These are phyloP conservation scores for Aspergillus nidulans DNA, from an alignment of 495 filamentous ascomycete species.

Conservation along the genomic window DNA sequence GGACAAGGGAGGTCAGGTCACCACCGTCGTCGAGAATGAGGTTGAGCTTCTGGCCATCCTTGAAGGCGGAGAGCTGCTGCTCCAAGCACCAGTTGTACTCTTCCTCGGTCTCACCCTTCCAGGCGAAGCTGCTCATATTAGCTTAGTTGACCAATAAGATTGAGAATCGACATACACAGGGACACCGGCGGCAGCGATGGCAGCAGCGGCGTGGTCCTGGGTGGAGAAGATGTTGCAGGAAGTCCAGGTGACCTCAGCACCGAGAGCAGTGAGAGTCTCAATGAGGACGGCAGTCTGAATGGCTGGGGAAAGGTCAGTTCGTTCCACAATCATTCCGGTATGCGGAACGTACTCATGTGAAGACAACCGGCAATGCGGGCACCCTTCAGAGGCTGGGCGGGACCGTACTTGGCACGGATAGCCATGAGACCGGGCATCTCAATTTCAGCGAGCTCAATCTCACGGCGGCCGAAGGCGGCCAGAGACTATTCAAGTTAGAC, in stretches of 20 bases:
- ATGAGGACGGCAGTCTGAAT: constrained; percentile 99
- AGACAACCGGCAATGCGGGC: constrained; percentile 93
- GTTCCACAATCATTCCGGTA: neutral
- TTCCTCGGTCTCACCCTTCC: constrained; percentile 99
- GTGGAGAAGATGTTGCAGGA: constrained; percentile 99
- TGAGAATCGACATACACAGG: constrained; percentile 62
- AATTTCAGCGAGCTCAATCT: constrained; percentile 98
- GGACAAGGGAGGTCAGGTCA: constrained; percentile 93
- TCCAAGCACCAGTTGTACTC: constrained; percentile 99
- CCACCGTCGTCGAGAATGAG: constrained; percentile 98
- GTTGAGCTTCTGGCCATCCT: constrained; percentile 93
- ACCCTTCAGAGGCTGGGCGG: constrained; percentile 89
- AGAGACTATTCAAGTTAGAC: constrained; percentile 52
- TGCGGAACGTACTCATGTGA: constrained; percentile 77
- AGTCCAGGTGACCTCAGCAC: constrained; percentile 96
- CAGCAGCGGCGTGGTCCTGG: constrained; percentile 96
- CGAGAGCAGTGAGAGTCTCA: constrained; percentile 89
- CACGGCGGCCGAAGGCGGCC: constrained; percentile 96
- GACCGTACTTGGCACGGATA: constrained; percentile 84
- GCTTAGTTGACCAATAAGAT: neutral
- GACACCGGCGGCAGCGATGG: constrained; percentile 88
- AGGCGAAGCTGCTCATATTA: constrained; percentile 67
- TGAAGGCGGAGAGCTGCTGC: constrained; percentile 96
- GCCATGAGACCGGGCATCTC: constrained; percentile 98
- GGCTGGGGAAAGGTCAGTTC: constrained; percentile 45